phyloP scores from a whole-genome alignment of 371 early-diverging fungal genomes.

The Saksenaea vasiformis region DNA sequence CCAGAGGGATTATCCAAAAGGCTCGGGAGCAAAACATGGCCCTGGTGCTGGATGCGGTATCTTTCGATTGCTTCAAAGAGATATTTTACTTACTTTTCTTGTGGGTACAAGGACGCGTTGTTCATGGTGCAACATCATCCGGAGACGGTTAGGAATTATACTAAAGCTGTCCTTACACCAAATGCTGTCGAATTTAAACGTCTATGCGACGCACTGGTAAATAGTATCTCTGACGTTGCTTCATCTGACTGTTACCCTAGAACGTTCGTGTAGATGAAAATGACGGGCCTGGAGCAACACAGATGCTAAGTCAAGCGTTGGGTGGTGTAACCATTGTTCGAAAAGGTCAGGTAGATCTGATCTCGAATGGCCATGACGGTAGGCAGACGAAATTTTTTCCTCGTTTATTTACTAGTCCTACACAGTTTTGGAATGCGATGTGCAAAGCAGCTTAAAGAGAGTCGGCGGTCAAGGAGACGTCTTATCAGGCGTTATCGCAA shows the following conservation, averaged over 20 bases:
- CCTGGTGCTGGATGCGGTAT: constrained; percentile 90
- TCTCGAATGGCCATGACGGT: constrained; percentile 77
- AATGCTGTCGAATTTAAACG: constrained; percentile 87
- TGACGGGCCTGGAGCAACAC: constrained; percentile 39
- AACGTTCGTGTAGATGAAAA: constrained; percentile 36
- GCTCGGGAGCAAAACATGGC: constrained; percentile 68
- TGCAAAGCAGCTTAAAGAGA: constrained; percentile 83
- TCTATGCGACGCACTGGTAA: constrained; percentile 73
- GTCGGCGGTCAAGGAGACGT: constrained; percentile 99
- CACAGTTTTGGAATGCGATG: constrained; percentile 61
- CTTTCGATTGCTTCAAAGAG: background rate
- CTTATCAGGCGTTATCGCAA: constrained; percentile 84
- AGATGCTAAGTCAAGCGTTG: constrained; percentile 52
- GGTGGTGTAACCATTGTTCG: constrained; percentile 79
- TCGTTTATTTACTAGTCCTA: constrained; percentile 1
- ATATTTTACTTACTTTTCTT: background rate
- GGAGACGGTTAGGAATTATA: constrained; percentile 70
- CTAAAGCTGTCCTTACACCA: constrained; percentile 86
- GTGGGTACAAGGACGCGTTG: constrained; percentile 74
- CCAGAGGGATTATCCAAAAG: constrained; percentile 58
- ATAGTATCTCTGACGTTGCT: too few species aligned
- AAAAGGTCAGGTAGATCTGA: constrained; percentile 85
- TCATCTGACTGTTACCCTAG: constrained; percentile 27
- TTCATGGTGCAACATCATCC: constrained; percentile 76
- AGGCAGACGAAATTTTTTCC: constrained; percentile 11